Evolutionary conservation across 228 moss, liverwort and hornwort species (phyloP), one percentile per base, ranked within the genome.

Genomic region (Sphagnum magellanicum): DNA sequence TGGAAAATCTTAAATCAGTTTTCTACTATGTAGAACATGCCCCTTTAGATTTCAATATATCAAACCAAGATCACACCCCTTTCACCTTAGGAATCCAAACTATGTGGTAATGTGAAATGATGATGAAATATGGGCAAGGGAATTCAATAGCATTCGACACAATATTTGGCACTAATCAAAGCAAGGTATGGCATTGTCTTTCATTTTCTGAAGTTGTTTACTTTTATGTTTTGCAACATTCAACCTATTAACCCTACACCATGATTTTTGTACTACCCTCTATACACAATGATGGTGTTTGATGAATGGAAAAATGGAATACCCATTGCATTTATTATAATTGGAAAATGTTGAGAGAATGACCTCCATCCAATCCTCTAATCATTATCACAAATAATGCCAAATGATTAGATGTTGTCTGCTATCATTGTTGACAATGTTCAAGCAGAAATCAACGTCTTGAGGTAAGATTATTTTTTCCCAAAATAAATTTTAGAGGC

Each of bases 201-300:
- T 3, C 32, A 32, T 32, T 32, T 32, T 32, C 0, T 32, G 1
- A 32, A 32, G 1, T 32, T 32, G 3, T 3, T 0, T 32, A 32
- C 32, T 32, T 32, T 3, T 32, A 3, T 32, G 32, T 32, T 32
- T 32, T 32, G 32, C 32, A 32, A 32, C 32, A 32, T 32, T 32
- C 3, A 32, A 32, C 32, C 32, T 32, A 3, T 32, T 32, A 32
- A 32, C 32, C 32, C 3, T 32, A 3, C 32, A 32, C 32, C 1
- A 3, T 14, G 4, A 11, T 66, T 50, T 8, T 49, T 9, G 10
- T 12, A 65, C 0, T 50, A 50, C 3, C 51, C 14, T 9, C 5
- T 65, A 12, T 65, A 51, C 50, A 65, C 65, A 11, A 7, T 65
- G 50, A 65, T 65, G 65, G 65, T 65, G 9, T 50, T 50, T 65